Conservation (phyloP, 495 filamentous ascomycete species). For the Friedmanniomyces simplex region DNA sequence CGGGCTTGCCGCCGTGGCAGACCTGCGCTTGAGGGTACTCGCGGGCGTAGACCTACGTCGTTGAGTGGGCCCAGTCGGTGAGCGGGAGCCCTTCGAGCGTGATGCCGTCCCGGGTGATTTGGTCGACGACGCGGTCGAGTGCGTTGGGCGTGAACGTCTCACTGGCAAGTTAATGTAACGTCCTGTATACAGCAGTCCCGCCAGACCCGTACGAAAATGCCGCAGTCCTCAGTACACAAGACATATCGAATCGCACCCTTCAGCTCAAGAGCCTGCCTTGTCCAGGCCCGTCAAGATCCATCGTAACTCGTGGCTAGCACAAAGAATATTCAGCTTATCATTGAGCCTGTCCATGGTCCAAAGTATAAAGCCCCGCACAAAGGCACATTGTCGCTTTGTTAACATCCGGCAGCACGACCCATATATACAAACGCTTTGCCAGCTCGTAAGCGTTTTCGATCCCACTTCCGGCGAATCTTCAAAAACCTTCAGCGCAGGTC, state of each 20-base stretch:
- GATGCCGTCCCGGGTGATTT: not conserved
- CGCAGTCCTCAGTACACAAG: not conserved
- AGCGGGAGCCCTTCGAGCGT: not conserved
- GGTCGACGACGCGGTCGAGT: not conserved
- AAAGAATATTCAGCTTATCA: too few relatives aligned
- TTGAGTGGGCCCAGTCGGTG: not conserved
- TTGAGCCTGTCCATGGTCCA: too few relatives aligned
- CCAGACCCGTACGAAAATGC: not conserved
- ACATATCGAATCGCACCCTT: too few relatives aligned
- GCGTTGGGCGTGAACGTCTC: not conserved
- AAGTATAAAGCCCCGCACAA: not conserved
- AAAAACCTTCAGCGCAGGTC: not conserved
- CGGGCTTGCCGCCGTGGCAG: not conserved
- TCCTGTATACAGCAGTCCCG: not conserved
- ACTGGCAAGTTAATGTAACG: not conserved
- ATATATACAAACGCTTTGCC: not conserved
- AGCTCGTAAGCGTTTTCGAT: too few relatives aligned
- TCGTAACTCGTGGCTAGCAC: not conserved
- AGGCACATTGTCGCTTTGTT: not conserved
- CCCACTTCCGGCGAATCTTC: not conserved
- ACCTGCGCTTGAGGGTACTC: not conserved
- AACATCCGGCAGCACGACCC: not conserved
- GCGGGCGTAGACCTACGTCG: not conserved
- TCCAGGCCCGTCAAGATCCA: not conserved
- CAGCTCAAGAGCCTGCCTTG: too few relatives aligned